Percentiles rank a stretch among this genome's conserved stretches.
Conservation (phyloP, 2,329 filamentous ascomycete genomes). For the Juglanconis sp. region DNA sequence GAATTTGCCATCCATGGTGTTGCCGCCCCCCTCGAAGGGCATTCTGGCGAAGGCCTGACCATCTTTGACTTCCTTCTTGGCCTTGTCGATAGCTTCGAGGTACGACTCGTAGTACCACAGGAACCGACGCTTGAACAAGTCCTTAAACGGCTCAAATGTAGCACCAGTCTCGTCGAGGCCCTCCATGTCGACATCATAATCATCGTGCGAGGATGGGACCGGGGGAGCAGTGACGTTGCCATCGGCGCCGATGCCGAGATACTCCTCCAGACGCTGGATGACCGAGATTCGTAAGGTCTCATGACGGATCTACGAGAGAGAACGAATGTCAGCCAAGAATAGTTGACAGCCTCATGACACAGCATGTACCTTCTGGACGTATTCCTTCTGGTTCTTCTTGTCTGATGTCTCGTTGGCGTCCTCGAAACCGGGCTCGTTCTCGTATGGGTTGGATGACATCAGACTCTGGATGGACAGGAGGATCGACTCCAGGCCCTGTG, state of each 20-base stretch:
- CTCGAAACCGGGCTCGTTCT: slow-evolving; percentile 94
- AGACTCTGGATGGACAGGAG: slow-evolving; percentile 94
- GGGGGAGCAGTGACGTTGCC: slow-evolving; percentile 36
- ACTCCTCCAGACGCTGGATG: slow-evolving; percentile 78
- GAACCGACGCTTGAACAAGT: slow-evolving; percentile 86
- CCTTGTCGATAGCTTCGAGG: slow-evolving; percentile 65
- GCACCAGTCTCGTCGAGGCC: slow-evolving; percentile 47
- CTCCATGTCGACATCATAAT: slow-evolving; percentile 48
- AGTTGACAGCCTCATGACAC: neutral
- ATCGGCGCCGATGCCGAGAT: slow-evolving; percentile 62
- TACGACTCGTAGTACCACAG: slow-evolving; percentile 96
- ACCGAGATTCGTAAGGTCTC: slow-evolving; percentile 85
- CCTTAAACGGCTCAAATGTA: slow-evolving; percentile 81
- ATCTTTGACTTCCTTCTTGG: slow-evolving; percentile 60
- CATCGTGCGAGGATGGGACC: slow-evolving; percentile 28
- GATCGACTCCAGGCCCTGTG: slow-evolving; percentile 91
- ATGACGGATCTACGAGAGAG: slow-evolving; percentile 68
- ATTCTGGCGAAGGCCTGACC: slow-evolving; percentile 69
- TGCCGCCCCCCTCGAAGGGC: slow-evolving; percentile 78
- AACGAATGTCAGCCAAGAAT: neutral
- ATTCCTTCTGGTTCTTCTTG: slow-evolving; percentile 70
- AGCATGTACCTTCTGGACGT: slow-evolving; percentile 71
- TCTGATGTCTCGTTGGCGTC: slow-evolving; percentile 65
- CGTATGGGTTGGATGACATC: slow-evolving; percentile 90
- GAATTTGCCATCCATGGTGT: slow-evolving; percentile 84